A percentile compares a stretch with the other conserved stretches of the same genome.
These are phyloP conservation scores for Trypanosoma cruzi DNA, from an alignment of 208 protist species.

Conservation along the genomic window DNA sequence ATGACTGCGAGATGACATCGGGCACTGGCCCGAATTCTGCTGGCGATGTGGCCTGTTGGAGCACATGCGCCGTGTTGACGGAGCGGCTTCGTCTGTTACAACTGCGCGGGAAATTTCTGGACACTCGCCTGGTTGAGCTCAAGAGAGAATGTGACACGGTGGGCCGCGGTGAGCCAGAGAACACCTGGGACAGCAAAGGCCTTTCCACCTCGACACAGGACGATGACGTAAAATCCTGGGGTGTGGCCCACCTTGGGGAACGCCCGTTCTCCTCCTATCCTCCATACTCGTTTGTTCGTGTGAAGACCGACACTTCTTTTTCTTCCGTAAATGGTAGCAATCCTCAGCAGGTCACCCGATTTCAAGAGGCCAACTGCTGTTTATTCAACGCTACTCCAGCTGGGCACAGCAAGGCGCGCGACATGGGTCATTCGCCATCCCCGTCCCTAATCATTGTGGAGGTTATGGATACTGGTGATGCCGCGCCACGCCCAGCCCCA, in stretches of 20 bases:
- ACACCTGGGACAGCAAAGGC: not conserved
- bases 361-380: not conserved
- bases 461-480: not conserved
- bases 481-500: not conserved
- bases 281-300: not conserved
- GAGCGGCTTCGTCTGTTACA: slow-evolving; percentile 6
- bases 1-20: not conserved
- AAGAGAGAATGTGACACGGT: not conserved
- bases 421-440: not conserved
- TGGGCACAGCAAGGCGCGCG: too few species aligned
- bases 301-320: not conserved
- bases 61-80: slow-evolving; percentile 15
- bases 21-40: too few species aligned
- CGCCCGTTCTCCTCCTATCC: not conserved
- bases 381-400: not conserved
- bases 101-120: slow-evolving; percentile 6
- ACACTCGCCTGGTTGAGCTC: slow-evolving; percentile 4
- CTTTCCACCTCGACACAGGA: not conserved
- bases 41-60: not conserved
- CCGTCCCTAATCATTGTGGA: slow-evolving; percentile 5
- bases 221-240: not conserved
- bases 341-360: not conserved
- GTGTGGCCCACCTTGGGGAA: not conserved
- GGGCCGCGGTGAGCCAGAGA: not conserved
- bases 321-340: not conserved